phyloP scores from a whole-genome alignment of 1,284 basidiomycete species.

The Irpex sp. region DNA sequence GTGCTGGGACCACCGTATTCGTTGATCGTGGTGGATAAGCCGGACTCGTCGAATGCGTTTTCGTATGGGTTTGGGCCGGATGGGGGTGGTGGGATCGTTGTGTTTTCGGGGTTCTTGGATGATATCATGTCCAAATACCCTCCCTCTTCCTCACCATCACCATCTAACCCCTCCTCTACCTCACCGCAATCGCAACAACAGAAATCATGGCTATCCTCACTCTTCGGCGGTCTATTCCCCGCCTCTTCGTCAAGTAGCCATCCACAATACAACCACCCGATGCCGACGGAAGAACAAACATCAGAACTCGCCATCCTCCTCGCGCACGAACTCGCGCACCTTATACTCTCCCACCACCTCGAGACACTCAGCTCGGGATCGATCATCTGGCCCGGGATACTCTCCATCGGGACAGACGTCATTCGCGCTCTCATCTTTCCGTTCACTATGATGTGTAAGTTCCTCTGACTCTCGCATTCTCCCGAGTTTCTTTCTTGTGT shows the following conservation, averaged over 20 bases:
- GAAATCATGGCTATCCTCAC: constrained; percentile 42
- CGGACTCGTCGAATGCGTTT: constrained; percentile 80
- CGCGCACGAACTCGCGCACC: constrained; percentile 85
- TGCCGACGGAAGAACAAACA: constrained; percentile 79
- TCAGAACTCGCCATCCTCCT: constrained; percentile 81
- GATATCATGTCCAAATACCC: constrained; percentile 59
- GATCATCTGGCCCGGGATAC: constrained; percentile 75
- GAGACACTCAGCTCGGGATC: constrained; percentile 83
- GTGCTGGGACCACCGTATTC: constrained; percentile 84
- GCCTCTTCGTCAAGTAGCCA: constrained; percentile 18
- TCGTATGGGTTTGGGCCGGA: constrained; percentile 90
- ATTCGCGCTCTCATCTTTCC: constrained; percentile 79
- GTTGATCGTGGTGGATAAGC: constrained; percentile 78
- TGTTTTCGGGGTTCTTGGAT: constrained; percentile 86
- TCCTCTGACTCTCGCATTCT: neutral
- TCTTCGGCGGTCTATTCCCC: constrained; percentile 45
- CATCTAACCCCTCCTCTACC: constrained; percentile 13
- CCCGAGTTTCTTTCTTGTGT: neutral
- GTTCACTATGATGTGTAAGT: constrained; percentile 69
- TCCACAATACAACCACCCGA: constrained; percentile 30
- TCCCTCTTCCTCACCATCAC: constrained; percentile 7
- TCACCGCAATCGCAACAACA: constrained; percentile 15
- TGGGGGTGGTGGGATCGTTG: constrained; percentile 85
- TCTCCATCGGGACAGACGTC: constrained; percentile 75
- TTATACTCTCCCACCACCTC: constrained; percentile 84